Base-by-base conservation (phyloP, 202 grass and related monocot genomes). In the Schoenoplectus tabernaemontani region DNA sequence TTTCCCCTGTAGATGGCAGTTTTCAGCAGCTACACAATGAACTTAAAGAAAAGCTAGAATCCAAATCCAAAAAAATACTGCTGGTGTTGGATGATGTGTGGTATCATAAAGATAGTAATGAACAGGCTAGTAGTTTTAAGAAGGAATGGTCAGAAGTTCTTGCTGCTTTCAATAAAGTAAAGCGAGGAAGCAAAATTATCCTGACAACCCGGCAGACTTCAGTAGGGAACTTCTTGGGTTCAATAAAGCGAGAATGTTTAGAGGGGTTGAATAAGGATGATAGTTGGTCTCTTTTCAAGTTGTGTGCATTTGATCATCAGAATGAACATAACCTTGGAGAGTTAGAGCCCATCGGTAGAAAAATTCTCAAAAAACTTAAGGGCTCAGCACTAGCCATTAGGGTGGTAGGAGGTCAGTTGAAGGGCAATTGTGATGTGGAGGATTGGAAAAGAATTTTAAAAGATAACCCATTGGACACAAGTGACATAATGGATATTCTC, bases 211-310 rank as follows among this genome's bases (percentile, higher is more conserved):
- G 59, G 33, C 20, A 62, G 13, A 3, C 3, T 32, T 7, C 33
- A 67, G 43, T 70, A 0, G 63, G 13, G 5, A 26, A 30, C 3
- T 57, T 57, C 8, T 39, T 82, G 30, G 22, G 63, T 69, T 48
- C 62, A 12, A 11, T 3, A 50, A 12, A 12, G 11, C 46, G 0
- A 23, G 6, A 9, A 2, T 5, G 17, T 4, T 57, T 82, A 33
- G 42, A 17, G 3, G 79, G 63, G 1, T 5, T 82, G 11, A 7
- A 11, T 28, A 43, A 22, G 3, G 7, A 65, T 26, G 82, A 61
- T 43, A 48, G 36, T 36, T 83, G 82, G 82, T 22, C 9, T 24
- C 67, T 83, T 9, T 66, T 83, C 19, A 28, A 19, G 10, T 7
- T 15, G 24, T 32, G 34, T 12, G 69, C 69, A 77, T 83, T 83